phyloP scores from a whole-genome alignment of 805 yeast species.

The Ogataea pini region DNA sequence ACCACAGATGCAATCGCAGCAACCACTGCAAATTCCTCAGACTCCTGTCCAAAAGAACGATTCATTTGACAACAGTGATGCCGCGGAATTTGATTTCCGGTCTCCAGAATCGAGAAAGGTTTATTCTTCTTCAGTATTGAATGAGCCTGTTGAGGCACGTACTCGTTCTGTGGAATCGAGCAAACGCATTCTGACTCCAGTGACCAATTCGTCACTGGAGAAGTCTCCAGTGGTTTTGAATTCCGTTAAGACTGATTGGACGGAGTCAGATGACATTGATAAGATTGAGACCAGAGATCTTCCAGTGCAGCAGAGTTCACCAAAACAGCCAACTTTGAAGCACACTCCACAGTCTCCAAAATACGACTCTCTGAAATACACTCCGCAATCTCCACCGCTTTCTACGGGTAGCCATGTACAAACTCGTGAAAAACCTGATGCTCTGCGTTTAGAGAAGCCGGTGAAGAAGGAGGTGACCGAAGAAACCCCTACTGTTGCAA shows the following conservation, averaged over 20 bases:
- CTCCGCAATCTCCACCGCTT: slow-evolving; percentile 4
- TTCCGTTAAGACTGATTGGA: background rate
- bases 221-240: background rate
- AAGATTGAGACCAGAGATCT: background rate
- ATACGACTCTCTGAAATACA: background rate
- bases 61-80: background rate
- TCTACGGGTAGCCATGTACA: background rate
- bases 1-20: background rate
- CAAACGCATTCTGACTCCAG: background rate
- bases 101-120: slow-evolving; percentile 14
- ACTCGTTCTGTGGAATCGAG: background rate
- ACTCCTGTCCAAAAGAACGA: background rate
- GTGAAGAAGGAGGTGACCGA: background rate
- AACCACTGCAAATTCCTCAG: background rate
- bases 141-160: background rate
- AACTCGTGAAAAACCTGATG: background rate
- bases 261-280: background rate
- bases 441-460: background rate
- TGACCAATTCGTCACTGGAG: background rate
- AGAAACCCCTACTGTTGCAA: background rate
- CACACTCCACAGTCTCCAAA: background rate
- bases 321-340: background rate
- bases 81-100: slow-evolving; percentile 14
- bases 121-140: background rate
- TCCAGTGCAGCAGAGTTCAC: background rate